Evolutionary conservation across 2,329 filamentous ascomycete species (phyloP), one percentile per base, ranked within the genome.

Genomic region (Cercospora canescens): DNA sequence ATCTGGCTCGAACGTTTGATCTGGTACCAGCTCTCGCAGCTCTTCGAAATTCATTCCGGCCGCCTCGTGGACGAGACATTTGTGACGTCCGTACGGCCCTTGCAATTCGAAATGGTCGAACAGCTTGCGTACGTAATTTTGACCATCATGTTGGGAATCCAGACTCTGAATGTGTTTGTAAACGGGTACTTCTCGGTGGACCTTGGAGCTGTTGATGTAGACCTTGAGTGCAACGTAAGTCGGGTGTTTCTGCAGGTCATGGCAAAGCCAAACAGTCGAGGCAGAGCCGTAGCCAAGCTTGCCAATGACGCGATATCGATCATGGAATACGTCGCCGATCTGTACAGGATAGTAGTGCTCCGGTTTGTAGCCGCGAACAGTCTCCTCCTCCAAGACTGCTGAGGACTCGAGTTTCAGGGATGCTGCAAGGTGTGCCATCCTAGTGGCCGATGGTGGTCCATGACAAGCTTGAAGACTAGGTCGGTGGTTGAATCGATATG

Each of bases 201-300:
- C 60, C 52, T 70, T 72, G 1, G 73, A 67, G 8, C 67, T 72
- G 30, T 75, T 76, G 52, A 75, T 71, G 62, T 79, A 76, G 0
- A 80, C 72, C 59, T 81, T 81, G 6, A 81, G 37, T 2, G 71
- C 73, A 67, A 75, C 75, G 59, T 75, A 79, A 16, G 68, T 64
- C 4, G 70, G 26, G 18, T 72, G 59, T 59, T 67, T 68, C 57
- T 64, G 62, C 6, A 80, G 74, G 73, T 82, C 79, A 35, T 70
- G 76, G 56, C 76, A 77, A 0, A 83, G 75, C 81, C 81, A 83
- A 4, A 80, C 78, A 0, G 81, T 83, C 6, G 81, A 81, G 45
- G 68, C 71, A 4, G 72, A 73, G 11, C 81, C 81, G 66, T 79
- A 81, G 28, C 81, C 81, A 11, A 83, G 75, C 66, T 84, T 84